Conservation (phyloP, 257 asterid species). For the Ajuga chamaepitys region DNA sequence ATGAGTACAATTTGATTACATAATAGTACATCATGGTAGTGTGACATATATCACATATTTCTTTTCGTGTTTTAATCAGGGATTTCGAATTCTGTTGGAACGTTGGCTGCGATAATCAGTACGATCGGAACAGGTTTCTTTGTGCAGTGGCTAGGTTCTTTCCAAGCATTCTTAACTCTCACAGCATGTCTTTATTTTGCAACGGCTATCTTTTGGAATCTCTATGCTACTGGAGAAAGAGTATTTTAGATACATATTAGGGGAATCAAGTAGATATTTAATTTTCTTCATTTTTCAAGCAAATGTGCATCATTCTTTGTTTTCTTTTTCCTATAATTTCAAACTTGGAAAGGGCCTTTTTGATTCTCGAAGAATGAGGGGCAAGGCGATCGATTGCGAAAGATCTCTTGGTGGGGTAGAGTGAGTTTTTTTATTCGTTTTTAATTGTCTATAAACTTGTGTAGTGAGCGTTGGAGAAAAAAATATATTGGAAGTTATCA, state of each 20-base stretch:
- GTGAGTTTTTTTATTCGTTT: too few relatives aligned
- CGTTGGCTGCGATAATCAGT: slow-evolving; percentile 84
- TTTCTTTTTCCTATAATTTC: neutral
- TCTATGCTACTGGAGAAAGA: slow-evolving; percentile 84
- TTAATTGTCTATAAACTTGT: too few relatives aligned
- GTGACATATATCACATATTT: neutral
- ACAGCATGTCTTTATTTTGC: slow-evolving; percentile 87
- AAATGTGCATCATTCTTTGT: neutral
- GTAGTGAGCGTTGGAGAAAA: too few relatives aligned
- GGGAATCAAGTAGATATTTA: neutral
- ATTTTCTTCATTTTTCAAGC: neutral
- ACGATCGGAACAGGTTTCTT: slow-evolving; percentile 87
- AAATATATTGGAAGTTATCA: too few relatives aligned
- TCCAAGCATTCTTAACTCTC: slow-evolving; percentile 78
- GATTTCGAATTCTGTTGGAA: slow-evolving; percentile 91
- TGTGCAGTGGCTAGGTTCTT: slow-evolving; percentile 90
- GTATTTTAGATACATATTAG: slow-evolving; percentile 50
- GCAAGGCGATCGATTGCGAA: too few relatives aligned
- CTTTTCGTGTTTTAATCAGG: slow-evolving; percentile 27
- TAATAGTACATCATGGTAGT: neutral
- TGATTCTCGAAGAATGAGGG: too few relatives aligned
- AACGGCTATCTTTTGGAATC: slow-evolving; percentile 73
- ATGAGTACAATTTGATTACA: neutral
- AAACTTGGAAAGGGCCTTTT: too few relatives aligned
- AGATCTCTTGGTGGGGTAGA: too few relatives aligned